Conservation (phyloP, 768 basidiomycete species). For the Russula dissimulans region DNA sequence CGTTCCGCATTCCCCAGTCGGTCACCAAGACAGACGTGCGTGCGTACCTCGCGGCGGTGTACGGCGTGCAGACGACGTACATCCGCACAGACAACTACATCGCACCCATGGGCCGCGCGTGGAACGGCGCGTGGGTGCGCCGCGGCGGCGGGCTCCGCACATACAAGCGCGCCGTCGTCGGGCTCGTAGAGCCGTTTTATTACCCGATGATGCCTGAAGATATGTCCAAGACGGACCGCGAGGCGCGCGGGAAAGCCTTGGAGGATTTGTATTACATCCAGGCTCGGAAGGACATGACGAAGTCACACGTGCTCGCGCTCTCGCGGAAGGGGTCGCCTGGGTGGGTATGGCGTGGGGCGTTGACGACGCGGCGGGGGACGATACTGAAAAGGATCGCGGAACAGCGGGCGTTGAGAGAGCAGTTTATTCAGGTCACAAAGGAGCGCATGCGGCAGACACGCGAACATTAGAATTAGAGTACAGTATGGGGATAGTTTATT, state of each 20-base stretch:
- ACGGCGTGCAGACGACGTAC: conserved; percentile 84
- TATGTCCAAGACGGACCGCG: conserved; percentile 50
- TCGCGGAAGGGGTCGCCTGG: conserved; percentile 30
- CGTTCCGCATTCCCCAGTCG: conserved; percentile 82
- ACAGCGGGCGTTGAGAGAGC: conserved; percentile 36
- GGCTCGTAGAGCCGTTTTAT: conserved; percentile 88
- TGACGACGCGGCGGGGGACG: conserved; percentile 36
- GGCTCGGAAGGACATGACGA: conserved; percentile 27
- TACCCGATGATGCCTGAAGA: conserved; percentile 78
- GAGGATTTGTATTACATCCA: conserved; percentile 51
- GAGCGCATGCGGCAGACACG: conserved; percentile 23
- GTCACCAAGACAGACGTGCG: conserved; percentile 91
- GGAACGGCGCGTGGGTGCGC: conserved; percentile 22
- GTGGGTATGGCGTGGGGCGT: conserved; percentile 33
- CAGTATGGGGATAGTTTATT: not conserved
- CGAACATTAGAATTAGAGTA: not conserved
- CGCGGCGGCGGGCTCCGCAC: conserved; percentile 37
- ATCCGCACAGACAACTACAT: conserved; percentile 92
- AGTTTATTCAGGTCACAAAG: conserved; percentile 32
- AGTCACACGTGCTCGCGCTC: conserved; percentile 29
- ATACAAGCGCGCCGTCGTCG: conserved; percentile 90
- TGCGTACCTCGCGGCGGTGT: conserved; percentile 74
- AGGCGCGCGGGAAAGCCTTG: conserved; percentile 49
- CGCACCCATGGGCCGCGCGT: conserved; percentile 37
- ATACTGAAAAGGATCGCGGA: conserved; percentile 43